phyloP scores from a whole-genome alignment of 116 monocot species.

The Cymodocea nodosa region DNA sequence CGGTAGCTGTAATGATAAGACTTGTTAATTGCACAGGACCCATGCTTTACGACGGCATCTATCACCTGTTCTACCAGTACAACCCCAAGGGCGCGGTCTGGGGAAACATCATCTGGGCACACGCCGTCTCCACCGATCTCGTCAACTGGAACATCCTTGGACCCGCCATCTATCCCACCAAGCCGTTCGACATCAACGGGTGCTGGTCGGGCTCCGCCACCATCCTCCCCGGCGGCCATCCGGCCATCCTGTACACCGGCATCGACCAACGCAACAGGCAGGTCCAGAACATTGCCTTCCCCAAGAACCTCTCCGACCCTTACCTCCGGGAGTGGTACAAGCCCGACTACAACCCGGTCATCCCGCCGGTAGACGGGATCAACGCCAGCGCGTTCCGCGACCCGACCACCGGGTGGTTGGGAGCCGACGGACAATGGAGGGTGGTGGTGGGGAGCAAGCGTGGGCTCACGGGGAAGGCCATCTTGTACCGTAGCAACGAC shows the following conservation, averaged over 20 bases:
- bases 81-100: slow-evolving; percentile 56
- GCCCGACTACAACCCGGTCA: slow-evolving; percentile 31
- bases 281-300: slow-evolving; percentile 31
- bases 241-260: slow-evolving; percentile 33
- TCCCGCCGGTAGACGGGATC: slow-evolving; percentile 6
- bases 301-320: slow-evolving; percentile 25
- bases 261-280: slow-evolving; percentile 10
- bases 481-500: slow-evolving; percentile 48
- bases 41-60: slow-evolving; percentile 65
- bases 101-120: slow-evolving; percentile 71
- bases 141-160: slow-evolving; percentile 43
- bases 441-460: slow-evolving; percentile 15
- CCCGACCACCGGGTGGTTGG: slow-evolving; percentile 31
- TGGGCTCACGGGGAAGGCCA: slow-evolving; percentile 5
- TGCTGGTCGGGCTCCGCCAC: slow-evolving; percentile 81
- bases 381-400: slow-evolving; percentile 21
- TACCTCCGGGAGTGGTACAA: slow-evolving; percentile 26
- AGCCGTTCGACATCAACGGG: slow-evolving; percentile 55
- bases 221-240: slow-evolving; percentile 26
- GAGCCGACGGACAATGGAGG: slow-evolving; percentile 13
- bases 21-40: slow-evolving; percentile 25
- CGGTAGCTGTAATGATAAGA: too few relatives aligned
- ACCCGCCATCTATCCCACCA: slow-evolving; percentile 32
- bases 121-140: slow-evolving; percentile 52
- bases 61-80: slow-evolving; percentile 79